Evolutionary conservation across 2,329 filamentous ascomycete genomes (phyloP).

Genomic region (Neophaeococcomyces aloes): DNA sequence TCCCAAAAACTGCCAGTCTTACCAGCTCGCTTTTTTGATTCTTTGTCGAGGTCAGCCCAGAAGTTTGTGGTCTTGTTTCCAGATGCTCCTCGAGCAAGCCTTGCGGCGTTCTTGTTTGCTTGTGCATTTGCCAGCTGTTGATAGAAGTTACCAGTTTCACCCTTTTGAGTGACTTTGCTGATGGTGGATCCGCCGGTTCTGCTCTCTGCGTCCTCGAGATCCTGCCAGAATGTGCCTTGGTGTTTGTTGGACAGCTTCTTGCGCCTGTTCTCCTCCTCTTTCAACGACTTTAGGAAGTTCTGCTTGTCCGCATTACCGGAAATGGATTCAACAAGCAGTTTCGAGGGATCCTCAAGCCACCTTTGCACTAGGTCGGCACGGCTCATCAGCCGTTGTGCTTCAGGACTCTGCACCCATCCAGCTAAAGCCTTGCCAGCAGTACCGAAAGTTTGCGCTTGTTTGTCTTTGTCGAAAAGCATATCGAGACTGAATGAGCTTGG

Average conservation of each 20-base stretch:
- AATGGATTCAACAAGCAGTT: conserved; percentile 17
- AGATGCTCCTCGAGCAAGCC: conserved; percentile 1
- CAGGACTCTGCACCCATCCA: conserved; percentile 14
- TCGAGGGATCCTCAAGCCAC: conserved; percentile 18
- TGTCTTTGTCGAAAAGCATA: conserved; percentile 17
- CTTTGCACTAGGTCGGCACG: conserved; percentile 18
- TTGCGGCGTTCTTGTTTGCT: conserved; percentile 6
- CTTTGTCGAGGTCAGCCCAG: too few species aligned
- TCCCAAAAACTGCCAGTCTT: conserved; percentile 17
- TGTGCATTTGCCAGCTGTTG: background rate
- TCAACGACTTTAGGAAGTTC: conserved; percentile 14
- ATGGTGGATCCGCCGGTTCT: conserved; percentile 2
- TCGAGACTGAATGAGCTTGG: conserved; percentile 15
- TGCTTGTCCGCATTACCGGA: conserved; percentile 15
- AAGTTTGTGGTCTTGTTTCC: too few species aligned
- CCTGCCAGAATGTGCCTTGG: conserved; percentile 19
- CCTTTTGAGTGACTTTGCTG: background rate
- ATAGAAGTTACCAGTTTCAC: background rate
- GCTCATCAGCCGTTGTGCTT: conserved; percentile 16
- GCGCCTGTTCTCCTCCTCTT: conserved; percentile 15
- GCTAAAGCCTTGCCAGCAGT: conserved; percentile 14
- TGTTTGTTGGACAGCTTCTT: conserved; percentile 7
- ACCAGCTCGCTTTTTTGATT: too few species aligned
- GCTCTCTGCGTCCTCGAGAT: conserved; percentile 16
- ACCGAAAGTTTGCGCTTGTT: conserved; percentile 19